These are phyloP conservation scores for Chytriomyces sp. DNA, from an alignment of 192 early-diverging fungal genomes.

Conservation along the genomic window DNA sequence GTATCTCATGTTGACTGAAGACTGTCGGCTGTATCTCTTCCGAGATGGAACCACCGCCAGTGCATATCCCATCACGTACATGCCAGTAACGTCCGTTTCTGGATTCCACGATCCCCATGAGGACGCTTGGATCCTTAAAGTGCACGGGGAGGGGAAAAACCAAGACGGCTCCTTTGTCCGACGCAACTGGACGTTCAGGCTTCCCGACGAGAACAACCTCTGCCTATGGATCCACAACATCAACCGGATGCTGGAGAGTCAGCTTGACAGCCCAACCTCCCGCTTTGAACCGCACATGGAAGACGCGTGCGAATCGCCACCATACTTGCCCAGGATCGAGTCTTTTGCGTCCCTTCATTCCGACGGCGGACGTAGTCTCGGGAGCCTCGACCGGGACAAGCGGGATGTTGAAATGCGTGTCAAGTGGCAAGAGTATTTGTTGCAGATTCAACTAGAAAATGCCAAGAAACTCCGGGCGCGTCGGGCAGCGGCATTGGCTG, in stretches of 20 bases:
- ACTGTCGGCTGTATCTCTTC: constrained; percentile 11
- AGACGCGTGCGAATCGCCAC: background rate
- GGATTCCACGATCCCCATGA: background rate
- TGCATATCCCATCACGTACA: constrained; percentile 7
- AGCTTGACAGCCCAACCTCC: background rate
- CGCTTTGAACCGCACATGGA: background rate
- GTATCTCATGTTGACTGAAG: background rate
- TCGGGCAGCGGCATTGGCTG: background rate
- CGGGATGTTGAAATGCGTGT: background rate
- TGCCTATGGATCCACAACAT: background rate
- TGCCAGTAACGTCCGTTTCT: background rate
- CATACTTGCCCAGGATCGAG: background rate
- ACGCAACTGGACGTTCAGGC: constrained; percentile 12
- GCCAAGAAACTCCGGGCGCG: background rate
- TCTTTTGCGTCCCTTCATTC: background rate
- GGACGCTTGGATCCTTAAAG: constrained; percentile 6
- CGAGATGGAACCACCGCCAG: background rate
- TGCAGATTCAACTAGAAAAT: background rate
- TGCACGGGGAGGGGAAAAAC: background rate
- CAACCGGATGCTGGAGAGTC: background rate
- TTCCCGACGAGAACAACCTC: constrained; percentile 6
- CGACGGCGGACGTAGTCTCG: background rate
- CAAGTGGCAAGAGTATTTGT: background rate
- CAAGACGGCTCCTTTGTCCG: background rate
- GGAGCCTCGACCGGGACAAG: background rate